Evolutionary conservation across 2,329 filamentous ascomycete species (phyloP), one percentile per base, ranked within the genome.

Genomic region (Microthyrium microscopicum): DNA sequence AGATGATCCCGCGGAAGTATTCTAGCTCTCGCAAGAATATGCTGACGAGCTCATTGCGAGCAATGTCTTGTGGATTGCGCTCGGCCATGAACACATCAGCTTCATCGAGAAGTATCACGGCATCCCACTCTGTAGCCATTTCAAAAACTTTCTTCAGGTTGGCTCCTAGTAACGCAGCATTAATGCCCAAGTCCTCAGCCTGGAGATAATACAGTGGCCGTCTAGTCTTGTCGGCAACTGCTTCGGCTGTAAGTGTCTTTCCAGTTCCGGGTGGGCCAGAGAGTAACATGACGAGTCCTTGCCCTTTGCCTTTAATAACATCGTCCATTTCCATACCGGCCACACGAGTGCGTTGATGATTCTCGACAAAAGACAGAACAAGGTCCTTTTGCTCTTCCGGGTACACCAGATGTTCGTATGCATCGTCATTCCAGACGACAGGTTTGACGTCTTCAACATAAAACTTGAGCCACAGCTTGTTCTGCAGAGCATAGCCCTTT

Each of bases 391-490:
- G 56, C 15, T 54, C 50, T 12, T 49, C 40, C 0, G 59, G 58
- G n/a, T 66, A 46, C n/a, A 66, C 59, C 2, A 68, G 48, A 15
- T 51, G 56, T 3, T 60, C 53, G 35, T 66, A 67, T 4, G 64
- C 62, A 3, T 47, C 44, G 1, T 50, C 43, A 37, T 55, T 56
- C 51, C 61, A 68, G 4, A 45, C 44, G 39, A 67, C 62, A 5
- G 59, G 54, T 5, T 45, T 42, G 11, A 60, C 45, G 17, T 46
- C 45, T 35, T 56, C 50, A 18, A 61, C 46, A 35, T 51, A 48
- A 44, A 62, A 52, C 55, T 48, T 40, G 57, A 57, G 40, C 61
- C 60, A 64, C 4, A 52, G 32, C 46, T 62, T 62, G 38, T 58
- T 61, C 45, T 61, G 61, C 32, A 64, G 45, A 0, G 61, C 54